Conservation (phyloP, 495 filamentous ascomycete genomes). For the Chaetomium tenue region DNA sequence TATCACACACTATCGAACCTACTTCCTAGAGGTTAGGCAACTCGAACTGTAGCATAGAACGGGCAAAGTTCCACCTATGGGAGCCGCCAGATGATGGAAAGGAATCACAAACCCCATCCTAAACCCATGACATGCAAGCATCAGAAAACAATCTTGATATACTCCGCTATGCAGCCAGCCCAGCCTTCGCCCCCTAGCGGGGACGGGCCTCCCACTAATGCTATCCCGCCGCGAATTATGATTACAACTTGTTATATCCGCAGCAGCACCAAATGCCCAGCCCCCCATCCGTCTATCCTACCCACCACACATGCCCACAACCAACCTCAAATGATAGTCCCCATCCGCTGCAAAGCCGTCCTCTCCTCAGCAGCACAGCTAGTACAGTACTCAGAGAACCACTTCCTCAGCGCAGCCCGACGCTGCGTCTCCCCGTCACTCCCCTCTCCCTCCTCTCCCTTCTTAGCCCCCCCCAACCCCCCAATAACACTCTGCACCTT, state of each 20-base stretch:
- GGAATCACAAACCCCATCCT: no score
- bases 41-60: no score
- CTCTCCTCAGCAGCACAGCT: slow-evolving; percentile 65
- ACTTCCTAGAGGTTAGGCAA: no score
- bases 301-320: no score
- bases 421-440: slow-evolving; percentile 31
- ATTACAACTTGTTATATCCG: slow-evolving; percentile 7
- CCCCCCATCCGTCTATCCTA: neutral
- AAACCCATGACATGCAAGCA: neutral
- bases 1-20: no score
- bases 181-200: neutral
- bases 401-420: slow-evolving; percentile 53
- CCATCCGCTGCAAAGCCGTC: slow-evolving; percentile 27
- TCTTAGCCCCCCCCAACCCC: no score
- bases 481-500: slow-evolving; percentile 14
- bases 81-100: no score
- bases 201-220: neutral
- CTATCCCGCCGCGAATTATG: slow-evolving; percentile 6
- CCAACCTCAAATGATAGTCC: slow-evolving; percentile 9
- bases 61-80: no score
- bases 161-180: neutral
- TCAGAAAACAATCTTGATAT: neutral
- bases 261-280: neutral
- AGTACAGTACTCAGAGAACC: slow-evolving; percentile 70
- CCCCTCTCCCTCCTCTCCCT: slow-evolving; percentile 12